Percentiles rank a stretch among this genome's conserved stretches.
Evolutionary conservation across 441 rosid genomes (phyloP).

Genomic region (Adansonia rubrostipa): DNA sequence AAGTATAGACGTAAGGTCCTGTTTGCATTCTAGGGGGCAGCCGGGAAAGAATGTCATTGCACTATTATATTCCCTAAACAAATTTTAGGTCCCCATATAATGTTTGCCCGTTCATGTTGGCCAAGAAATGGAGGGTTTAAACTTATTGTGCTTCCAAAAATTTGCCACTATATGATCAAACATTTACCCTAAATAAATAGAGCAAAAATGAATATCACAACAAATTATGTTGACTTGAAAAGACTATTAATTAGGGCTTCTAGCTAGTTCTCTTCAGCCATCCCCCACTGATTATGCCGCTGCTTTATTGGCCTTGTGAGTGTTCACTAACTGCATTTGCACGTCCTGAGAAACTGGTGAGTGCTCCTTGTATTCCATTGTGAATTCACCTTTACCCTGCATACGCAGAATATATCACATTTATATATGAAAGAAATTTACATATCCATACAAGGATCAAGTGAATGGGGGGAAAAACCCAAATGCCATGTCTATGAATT

Average conservation of each 20-base stretch:
- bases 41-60: background rate
- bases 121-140: background rate
- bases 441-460: background rate
- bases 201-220: slow-evolving; percentile 7
- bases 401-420: background rate
- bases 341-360: slow-evolving; percentile 83
- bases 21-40: background rate
- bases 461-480: background rate
- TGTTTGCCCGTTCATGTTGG: background rate
- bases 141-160: slow-evolving; percentile 19
- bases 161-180: background rate
- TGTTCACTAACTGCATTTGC: slow-evolving; percentile 78
- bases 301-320: slow-evolving; percentile 65
- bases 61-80: background rate
- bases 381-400: slow-evolving; percentile 96
- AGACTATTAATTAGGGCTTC: background rate
- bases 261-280: background rate
- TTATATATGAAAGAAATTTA: background rate
- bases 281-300: slow-evolving; percentile 40
- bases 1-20: too few relatives aligned
- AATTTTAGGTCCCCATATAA: background rate
- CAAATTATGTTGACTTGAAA: background rate
- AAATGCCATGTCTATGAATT: background rate
- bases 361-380: slow-evolving; percentile 99
- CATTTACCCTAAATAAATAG: slow-evolving; percentile 5